phyloP scores from a whole-genome alignment of 2,329 filamentous ascomycete genomes.

The Didymella exigua region DNA sequence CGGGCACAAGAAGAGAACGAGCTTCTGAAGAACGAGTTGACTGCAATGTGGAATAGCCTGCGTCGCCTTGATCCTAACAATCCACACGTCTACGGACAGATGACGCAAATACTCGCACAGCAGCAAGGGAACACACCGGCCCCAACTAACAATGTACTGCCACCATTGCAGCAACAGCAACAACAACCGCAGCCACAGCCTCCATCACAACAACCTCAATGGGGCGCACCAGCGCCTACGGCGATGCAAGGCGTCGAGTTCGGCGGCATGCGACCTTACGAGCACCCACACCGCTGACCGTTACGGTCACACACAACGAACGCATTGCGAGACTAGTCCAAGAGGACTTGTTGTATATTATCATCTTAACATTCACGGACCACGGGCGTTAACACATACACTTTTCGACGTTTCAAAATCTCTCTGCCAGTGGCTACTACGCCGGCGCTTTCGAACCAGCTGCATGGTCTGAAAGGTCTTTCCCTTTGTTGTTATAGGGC shows the following conservation, averaged over 20 bases:
- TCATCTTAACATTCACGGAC: constrained; percentile 13
- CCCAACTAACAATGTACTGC: constrained; percentile 40
- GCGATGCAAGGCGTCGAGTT: constrained; percentile 60
- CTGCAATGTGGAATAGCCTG: constrained; percentile 54
- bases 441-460: background rate
- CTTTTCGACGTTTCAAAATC: constrained; percentile 5
- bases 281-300: constrained; percentile 42
- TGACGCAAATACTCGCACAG: constrained; percentile 52
- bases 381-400: constrained; percentile 17
- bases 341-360: constrained; percentile 16
- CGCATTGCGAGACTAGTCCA: background rate
- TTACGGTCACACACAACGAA: background rate
- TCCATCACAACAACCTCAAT: constrained; percentile 44
- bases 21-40: constrained; percentile 53
- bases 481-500: constrained; percentile 3
- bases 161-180: constrained; percentile 48
- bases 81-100: constrained; percentile 55
- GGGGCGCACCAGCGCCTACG: constrained; percentile 38
- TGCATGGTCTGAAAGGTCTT: constrained; percentile 3
- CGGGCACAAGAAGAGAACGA: constrained; percentile 56
- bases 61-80: constrained; percentile 53
- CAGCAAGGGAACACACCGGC: constrained; percentile 41
- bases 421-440: background rate
- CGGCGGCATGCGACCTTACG: constrained; percentile 46
- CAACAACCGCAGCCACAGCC: constrained; percentile 34